Conservation (phyloP, 192 early-diverging fungal genomes). For the Backusella psychrophila region DNA sequence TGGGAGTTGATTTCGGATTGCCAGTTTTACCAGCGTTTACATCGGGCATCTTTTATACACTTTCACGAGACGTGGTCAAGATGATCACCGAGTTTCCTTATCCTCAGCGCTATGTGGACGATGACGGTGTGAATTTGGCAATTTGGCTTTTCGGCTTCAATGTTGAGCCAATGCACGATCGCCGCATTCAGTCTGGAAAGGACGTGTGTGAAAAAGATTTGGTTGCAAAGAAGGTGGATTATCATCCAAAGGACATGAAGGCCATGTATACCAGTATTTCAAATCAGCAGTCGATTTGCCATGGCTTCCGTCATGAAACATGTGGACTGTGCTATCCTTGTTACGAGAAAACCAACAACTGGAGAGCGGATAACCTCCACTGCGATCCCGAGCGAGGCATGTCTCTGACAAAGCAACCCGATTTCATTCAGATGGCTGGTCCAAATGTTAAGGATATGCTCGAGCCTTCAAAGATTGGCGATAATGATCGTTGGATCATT, state of each 20-base stretch:
- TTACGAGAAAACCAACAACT: slow-evolving; percentile 43
- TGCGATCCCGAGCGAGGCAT: slow-evolving; percentile 52
- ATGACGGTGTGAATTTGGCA: slow-evolving; percentile 50
- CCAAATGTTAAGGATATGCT: slow-evolving; percentile 24
- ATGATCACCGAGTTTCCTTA: slow-evolving; percentile 38
- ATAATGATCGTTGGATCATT: slow-evolving; percentile 57
- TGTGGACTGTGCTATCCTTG: slow-evolving; percentile 62
- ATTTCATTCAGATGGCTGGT: slow-evolving; percentile 14
- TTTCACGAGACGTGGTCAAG: slow-evolving; percentile 49
- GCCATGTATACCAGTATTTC: slow-evolving; percentile 52
- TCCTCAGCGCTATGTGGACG: slow-evolving; percentile 45
- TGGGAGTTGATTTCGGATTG: slow-evolving; percentile 40
- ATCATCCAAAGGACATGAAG: slow-evolving; percentile 30
- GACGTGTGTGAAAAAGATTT: slow-evolving; percentile 58
- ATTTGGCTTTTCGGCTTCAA: slow-evolving; percentile 58
- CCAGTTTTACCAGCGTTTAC: slow-evolving; percentile 56
- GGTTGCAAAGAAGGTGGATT: slow-evolving; percentile 45
- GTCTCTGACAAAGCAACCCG: slow-evolving; percentile 29
- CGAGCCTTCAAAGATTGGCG: slow-evolving; percentile 16
- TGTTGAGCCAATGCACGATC: slow-evolving; percentile 53
- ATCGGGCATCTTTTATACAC: slow-evolving; percentile 52
- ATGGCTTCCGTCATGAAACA: slow-evolving; percentile 34
- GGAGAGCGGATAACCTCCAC: slow-evolving; percentile 45
- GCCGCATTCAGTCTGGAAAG: slow-evolving; percentile 46
- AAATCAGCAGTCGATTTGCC: slow-evolving; percentile 38